Conservation (phyloP, 192 early-diverging fungal genomes). For the Cetraspora pellucida region DNA sequence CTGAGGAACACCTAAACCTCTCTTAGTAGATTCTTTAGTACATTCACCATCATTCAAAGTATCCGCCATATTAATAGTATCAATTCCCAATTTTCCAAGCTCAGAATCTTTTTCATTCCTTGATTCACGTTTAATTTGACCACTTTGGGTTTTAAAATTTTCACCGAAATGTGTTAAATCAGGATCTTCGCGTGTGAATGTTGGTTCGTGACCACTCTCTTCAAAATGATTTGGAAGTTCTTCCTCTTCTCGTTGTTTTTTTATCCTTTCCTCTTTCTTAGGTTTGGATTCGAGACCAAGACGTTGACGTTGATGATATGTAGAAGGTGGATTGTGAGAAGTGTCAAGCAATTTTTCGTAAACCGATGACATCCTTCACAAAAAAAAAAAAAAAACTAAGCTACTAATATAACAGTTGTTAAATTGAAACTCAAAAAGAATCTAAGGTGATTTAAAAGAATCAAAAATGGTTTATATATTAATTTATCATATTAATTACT, state of each 20-base stretch:
- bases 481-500: too few species aligned
- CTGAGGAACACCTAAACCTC: not conserved
- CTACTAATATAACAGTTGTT: too few species aligned
- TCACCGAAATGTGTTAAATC: not conserved
- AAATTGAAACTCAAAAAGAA: too few species aligned
- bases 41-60: slow-evolving; percentile 7
- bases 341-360: not conserved
- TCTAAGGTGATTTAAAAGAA: too few species aligned
- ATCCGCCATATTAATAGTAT: not conserved
- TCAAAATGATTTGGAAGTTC: not conserved
- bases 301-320: not conserved
- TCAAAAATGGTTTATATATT: too few species aligned
- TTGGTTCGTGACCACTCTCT: not conserved
- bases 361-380: slow-evolving; percentile 24
- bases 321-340: slow-evolving; percentile 2
- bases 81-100: not conserved
- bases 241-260: not conserved
- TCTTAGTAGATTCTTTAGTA: not conserved
- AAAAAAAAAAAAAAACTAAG: slow-evolving; percentile 71
- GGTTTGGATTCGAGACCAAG: not conserved
- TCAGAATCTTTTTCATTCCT: not conserved
- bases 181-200: not conserved
- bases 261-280: not conserved
- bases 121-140: not conserved
- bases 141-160: not conserved